Base-by-base conservation (phyloP, 192 early-diverging fungal species). In the Backusella liffmaniae region DNA sequence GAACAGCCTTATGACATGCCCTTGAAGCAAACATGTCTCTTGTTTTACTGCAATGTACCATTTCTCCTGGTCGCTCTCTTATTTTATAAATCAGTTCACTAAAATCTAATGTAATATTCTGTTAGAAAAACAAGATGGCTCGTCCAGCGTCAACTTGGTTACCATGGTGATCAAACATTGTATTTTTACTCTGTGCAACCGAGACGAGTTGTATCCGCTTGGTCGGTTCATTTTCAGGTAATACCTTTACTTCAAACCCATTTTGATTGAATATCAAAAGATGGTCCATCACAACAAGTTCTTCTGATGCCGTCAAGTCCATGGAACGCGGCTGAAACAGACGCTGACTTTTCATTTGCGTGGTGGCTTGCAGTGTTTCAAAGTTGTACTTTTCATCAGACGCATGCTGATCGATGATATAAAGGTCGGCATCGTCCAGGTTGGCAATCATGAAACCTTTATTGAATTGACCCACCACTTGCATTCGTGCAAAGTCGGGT, bases 321-420 rank as follows among this genome's bases (percentile, higher is more conserved):
- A 96, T 73, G 4, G 69, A 70, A 37, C 83, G 80, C 0, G 96
- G 97, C 90, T 76, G 72, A 18, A 95, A 87, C 5, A 97, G 84
- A 51, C 84, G 82, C 73, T 95, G 93, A 1, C 89, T 86, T 26
- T 88, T 73, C 65, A 94, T 91, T 4, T 83, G 75, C 0, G 92
- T 91, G 0, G 79, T 86, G 53, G 84, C 82, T 78, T 93, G 93
- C 5, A 94, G 79, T 0, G 84, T 87, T 83, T 99, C 98, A 84
- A 95, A 99, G 77, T 97, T 98, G 84, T 88, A 96, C 81, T 99
- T 99, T 83, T 99, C 98, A 81, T 99, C 98, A 0, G 91, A 92
- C 1, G 98, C 98, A 81, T 99, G 98, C 76, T 99, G 98, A 83
- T 99, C 98, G 68, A 99, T 90, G 49, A 99, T 95, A 79, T 94